Percentiles rank a stretch among this genome's conserved stretches.
phyloP scores from a whole-genome alignment of 2,329 filamentous ascomycete species.

The Talaromyces amestolkiae region DNA sequence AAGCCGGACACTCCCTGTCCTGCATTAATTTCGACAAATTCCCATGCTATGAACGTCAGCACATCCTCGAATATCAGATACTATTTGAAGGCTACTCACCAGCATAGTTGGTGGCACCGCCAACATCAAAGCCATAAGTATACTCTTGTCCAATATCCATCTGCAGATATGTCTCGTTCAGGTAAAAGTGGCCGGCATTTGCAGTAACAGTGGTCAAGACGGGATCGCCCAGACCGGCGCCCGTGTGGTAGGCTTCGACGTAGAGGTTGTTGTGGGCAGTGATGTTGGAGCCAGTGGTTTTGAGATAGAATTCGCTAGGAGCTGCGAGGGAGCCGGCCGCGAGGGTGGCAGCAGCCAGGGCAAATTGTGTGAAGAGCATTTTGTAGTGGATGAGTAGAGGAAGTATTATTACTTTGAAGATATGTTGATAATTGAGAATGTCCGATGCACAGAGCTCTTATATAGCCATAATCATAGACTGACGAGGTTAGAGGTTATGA shows the following conservation, averaged over 20 bases:
- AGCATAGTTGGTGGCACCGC: conserved; percentile 32
- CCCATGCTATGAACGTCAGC: conserved; percentile 31
- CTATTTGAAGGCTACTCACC: conserved; percentile 26
- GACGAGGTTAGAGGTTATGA: not conserved
- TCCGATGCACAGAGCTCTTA: not conserved
- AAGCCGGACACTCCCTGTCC: conserved; percentile 34
- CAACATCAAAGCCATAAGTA: conserved; percentile 33
- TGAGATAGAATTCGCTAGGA: conserved; percentile 34
- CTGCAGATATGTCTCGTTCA: conserved; percentile 36
- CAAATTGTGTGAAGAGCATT: conserved; percentile 17
- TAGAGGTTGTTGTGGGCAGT: conserved; percentile 36
- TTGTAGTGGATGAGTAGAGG: not conserved
- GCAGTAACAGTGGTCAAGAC: conserved; percentile 29
- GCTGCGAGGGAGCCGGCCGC: conserved; percentile 28
- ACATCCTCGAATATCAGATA: not conserved
- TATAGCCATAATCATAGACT: not conserved
- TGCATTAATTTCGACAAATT: conserved; percentile 35
- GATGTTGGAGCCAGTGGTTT: conserved; percentile 31
- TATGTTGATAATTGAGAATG: not conserved
- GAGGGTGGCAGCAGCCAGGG: conserved; percentile 28
- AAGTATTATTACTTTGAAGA: not conserved
- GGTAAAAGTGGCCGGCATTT: conserved; percentile 28
- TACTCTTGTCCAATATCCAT: conserved; percentile 31
- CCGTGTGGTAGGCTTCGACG: conserved; percentile 41
- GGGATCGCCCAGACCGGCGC: conserved; percentile 40